phyloP scores from a whole-genome alignment of 805 yeast genomes.

The Saccharomyces paradoxus region DNA sequence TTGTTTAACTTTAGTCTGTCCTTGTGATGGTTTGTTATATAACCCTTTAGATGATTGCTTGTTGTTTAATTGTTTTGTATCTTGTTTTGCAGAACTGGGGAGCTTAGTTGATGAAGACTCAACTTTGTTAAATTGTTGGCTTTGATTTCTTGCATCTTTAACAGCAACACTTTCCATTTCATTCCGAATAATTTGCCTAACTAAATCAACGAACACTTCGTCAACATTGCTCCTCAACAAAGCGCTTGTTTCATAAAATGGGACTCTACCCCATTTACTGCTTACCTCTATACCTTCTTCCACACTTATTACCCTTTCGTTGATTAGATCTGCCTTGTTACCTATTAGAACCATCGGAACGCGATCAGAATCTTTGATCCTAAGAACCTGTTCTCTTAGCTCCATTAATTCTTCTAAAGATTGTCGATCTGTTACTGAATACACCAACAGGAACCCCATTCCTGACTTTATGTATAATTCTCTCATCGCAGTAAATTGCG shows the following conservation, averaged over 20 bases:
- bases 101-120: background rate
- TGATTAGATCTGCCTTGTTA: constrained; percentile 77
- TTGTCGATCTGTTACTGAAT: constrained; percentile 69
- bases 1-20: background rate
- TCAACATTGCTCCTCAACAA: constrained; percentile 81
- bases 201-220: constrained; percentile 82
- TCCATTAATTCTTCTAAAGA: constrained; percentile 73
- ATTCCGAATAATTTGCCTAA: constrained; percentile 62
- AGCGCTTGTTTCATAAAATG: constrained; percentile 92
- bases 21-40: constrained; percentile 3
- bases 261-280: constrained; percentile 80
- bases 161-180: constrained; percentile 21
- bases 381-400: constrained; percentile 72
- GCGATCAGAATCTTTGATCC: constrained; percentile 64
- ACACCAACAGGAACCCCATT: constrained; percentile 81
- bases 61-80: background rate
- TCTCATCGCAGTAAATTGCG: constrained; percentile 94
- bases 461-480: constrained; percentile 83
- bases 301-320: constrained; percentile 65
- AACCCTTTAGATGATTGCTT: background rate
- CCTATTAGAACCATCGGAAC: constrained; percentile 91
- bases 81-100: background rate
- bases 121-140: background rate
- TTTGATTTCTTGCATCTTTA: background rate
- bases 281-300: constrained; percentile 80